These are phyloP conservation scores for Rhizopogon vulgaris DNA, from an alignment of 768 basidiomycete species.

Conservation along the genomic window DNA sequence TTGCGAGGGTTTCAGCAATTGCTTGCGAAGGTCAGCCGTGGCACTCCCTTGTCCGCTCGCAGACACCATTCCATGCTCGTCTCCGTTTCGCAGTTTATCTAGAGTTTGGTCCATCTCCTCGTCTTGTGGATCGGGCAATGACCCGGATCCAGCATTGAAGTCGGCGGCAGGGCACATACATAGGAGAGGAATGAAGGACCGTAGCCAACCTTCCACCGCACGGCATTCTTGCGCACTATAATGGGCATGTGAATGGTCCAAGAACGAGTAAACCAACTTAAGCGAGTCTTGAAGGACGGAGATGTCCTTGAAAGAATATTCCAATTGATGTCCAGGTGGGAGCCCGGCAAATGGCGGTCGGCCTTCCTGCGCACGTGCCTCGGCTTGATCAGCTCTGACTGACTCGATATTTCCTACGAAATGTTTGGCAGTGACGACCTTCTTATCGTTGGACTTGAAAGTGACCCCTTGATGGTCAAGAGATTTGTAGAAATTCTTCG, in stretches of 20 bases:
- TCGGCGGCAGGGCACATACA: slow-evolving; percentile 66
- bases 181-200: slow-evolving; percentile 76
- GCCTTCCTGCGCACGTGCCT: slow-evolving; percentile 21
- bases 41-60: slow-evolving; percentile 39
- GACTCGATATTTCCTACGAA: slow-evolving; percentile 78
- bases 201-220: slow-evolving; percentile 78
- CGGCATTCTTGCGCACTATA: slow-evolving; percentile 76
- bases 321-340: slow-evolving; percentile 64
- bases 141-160: slow-evolving; percentile 57
- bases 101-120: slow-evolving; percentile 22
- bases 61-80: slow-evolving; percentile 35
- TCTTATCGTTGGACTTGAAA: slow-evolving; percentile 97
- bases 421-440: slow-evolving; percentile 76
- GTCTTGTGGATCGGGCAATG: slow-evolving; percentile 43
- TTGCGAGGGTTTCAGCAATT: slow-evolving; percentile 70
- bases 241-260: slow-evolving; percentile 78
- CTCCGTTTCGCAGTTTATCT: slow-evolving; percentile 9
- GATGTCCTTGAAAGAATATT: slow-evolving; percentile 71
- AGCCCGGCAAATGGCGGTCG: slow-evolving; percentile 37
- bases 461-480: slow-evolving; percentile 93
- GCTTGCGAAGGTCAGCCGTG: slow-evolving; percentile 70
- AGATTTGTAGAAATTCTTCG: slow-evolving; percentile 96
- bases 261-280: slow-evolving; percentile 85
- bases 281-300: slow-evolving; percentile 82
- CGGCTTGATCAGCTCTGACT: slow-evolving; percentile 54